These are phyloP conservation scores for Fusarium zealandicum DNA, from an alignment of 2,329 filamentous ascomycete species.

Conservation along the genomic window DNA sequence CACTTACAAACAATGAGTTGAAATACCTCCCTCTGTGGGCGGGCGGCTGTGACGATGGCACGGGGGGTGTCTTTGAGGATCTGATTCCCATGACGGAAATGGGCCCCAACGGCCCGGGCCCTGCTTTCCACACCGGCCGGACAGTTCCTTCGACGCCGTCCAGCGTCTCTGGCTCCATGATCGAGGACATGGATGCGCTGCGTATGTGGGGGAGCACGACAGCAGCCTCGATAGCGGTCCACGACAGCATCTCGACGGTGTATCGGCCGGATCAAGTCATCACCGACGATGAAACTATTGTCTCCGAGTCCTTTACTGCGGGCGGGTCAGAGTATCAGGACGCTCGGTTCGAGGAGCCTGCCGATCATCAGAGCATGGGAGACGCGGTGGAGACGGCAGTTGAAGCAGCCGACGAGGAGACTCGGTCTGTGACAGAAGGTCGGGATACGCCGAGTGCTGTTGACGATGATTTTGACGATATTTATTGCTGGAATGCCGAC, in stretches of 20 bases:
- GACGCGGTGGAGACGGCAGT: conserved; percentile 37
- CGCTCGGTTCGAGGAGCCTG: conserved; percentile 47
- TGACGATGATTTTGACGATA: conserved; percentile 21
- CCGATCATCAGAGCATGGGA: conserved; percentile 40
- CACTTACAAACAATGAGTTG: conserved; percentile 63
- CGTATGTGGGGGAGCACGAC: conserved; percentile 45
- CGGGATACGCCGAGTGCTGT: background rate
- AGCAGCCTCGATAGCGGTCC: conserved; percentile 48
- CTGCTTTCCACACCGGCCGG: conserved; percentile 54
- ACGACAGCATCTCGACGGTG: conserved; percentile 51
- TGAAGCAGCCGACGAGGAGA: conserved; percentile 32
- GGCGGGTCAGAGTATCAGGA: conserved; percentile 45
- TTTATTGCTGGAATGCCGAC: conserved; percentile 20
- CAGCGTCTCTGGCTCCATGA: conserved; percentile 46
- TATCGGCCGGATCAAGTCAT: conserved; percentile 45
- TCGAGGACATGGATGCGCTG: conserved; percentile 47
- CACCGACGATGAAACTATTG: conserved; percentile 44
- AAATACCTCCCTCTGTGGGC: conserved; percentile 72
- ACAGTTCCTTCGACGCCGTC: conserved; percentile 48
- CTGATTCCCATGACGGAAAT: conserved; percentile 52
- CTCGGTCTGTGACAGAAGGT: conserved; percentile 10
- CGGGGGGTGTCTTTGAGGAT: conserved; percentile 57
- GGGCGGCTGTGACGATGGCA: conserved; percentile 61
- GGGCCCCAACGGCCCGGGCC: conserved; percentile 56
- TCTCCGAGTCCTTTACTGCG: conserved; percentile 48